Evolutionary conservation across 495 filamentous ascomycete genomes (phyloP), one percentile per base, ranked within the genome.

Genomic region (Rusavskia elegans): DNA sequence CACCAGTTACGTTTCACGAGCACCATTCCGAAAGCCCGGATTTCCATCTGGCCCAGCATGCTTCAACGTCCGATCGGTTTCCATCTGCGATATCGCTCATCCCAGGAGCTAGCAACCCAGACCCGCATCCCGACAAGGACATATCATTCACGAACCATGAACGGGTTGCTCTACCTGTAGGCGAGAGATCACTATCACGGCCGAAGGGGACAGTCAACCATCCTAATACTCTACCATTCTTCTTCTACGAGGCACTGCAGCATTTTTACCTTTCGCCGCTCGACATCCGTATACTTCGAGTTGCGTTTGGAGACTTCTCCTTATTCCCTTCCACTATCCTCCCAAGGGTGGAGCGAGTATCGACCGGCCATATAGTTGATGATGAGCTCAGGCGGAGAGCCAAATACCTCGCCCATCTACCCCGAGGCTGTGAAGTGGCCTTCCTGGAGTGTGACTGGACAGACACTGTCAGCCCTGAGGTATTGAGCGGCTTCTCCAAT

Each of bases 401-500:
- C 32, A 95, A 92, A 64, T 98, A 97, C 59, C 75, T 98, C 1
- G 81, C 82, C 7, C 92, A 98, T 63, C 76, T 98, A 14, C 92
- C 92, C 0, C 79, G 88, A 50, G 92, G 92, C 2, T 96, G 90
- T 65, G 86, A 95, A 55, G 87, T 97, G 39, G 85, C 76, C 57
- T 97, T 97, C 59, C 69, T 98, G 0, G 92, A 97, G 65, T 98
- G 92, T 59, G 88, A 98, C 63, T 98, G 92, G 92, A 87, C 87
- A 1, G 92, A 95, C 57, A 79, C 89, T 16, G 87, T 98, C 17
- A 68, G 76, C 6, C 73, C 80, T 2, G 86, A 89, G 45, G 72
- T 90, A 10, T 69, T 98, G 16, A 78, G 77, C 17, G 69, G 71
- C 2, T 98, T 95, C 67, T 70, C 71, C 19, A 62, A 70, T 2